Evolutionary conservation across 345 rosid species (phyloP).

Genomic region (Physaria fendleri): DNA sequence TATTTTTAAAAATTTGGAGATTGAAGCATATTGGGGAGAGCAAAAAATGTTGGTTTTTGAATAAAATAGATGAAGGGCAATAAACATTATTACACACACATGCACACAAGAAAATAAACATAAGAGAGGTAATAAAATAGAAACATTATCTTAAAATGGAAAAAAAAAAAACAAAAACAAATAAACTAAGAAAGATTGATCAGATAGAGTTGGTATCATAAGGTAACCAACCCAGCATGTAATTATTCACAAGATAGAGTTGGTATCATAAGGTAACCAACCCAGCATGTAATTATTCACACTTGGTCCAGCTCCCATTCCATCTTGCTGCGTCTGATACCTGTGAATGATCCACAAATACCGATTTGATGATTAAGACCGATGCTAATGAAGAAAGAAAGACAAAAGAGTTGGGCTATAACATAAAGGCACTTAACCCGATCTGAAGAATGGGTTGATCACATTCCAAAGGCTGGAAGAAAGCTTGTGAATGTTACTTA

Average conservation of each 20-base stretch:
- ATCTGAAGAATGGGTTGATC: slow-evolving; percentile 90
- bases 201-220: slow-evolving; percentile 37
- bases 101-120: slow-evolving; percentile 9
- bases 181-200: not conserved
- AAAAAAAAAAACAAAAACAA: not conserved
- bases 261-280: slow-evolving; percentile 72
- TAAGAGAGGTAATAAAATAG: not conserved
- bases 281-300: slow-evolving; percentile 71
- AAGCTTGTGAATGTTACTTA: slow-evolving; percentile 48
- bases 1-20: too few relatives aligned
- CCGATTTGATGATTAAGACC: not conserved
- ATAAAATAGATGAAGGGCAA: not conserved
- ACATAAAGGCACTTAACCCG: too few relatives aligned
- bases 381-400: not conserved
- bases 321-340: slow-evolving; percentile 59
- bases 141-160: slow-evolving; percentile 7
- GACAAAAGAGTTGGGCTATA: too few relatives aligned
- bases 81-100: slow-evolving; percentile 19
- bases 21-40: too few relatives aligned
- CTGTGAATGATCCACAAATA: too few relatives aligned
- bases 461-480: slow-evolving; percentile 79
- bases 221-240: slow-evolving; percentile 88
- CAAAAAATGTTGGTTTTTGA: not conserved
- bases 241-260: slow-evolving; percentile 44
- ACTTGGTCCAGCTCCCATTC: slow-evolving; percentile 67